Evolutionary conservation across 2,329 filamentous ascomycete genomes (phyloP), one percentile per base, ranked within the genome.

Genomic region (Aureobasidium sp.): DNA sequence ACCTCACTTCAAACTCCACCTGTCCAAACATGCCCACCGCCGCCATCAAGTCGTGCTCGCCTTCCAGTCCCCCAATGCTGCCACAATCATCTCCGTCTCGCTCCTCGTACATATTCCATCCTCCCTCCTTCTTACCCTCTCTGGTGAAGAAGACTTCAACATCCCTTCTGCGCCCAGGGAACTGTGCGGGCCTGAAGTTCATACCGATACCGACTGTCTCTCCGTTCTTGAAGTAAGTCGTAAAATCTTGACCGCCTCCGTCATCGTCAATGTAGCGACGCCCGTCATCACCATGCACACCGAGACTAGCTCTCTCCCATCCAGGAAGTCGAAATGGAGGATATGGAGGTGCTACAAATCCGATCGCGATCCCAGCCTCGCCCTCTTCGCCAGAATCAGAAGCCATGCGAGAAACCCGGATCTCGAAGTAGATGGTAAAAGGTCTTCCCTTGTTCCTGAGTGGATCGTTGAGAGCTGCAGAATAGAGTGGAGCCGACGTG

Each of bases 211-310:
- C 90, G 11, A 90, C 79, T 5, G 83, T 85, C 68, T 90, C 84
- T 17, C 87, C 87, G 0, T 75, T 74, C n/a, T 75, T 72, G 70
- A 91, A 91, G 5, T 84, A 79, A 11, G 71, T 68, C 0, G 85
- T 86, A 65, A 92, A 92, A 62, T 84, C 79, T 65, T 83, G 83
- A 20, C 90, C 90, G 25, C 90, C 89, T 78, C 82, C 88, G 8
- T 80, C 80, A 71, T 93, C 87, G 70, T 91, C 90, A 68, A 91
- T 80, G 71, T 88, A 94, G 72, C 83, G 82, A 68, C 87, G 82
- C 0, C 90, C 90, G 72, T 93, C 90, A 72, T 93, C 90, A 51
- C 87, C 86, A 71, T 93, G 90, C n/a, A 93, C 84, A 1, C 80
- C 90, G 15, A 92, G 70, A 65, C 84, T 87, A 20, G 83, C 89